Evolutionary conservation across 805 yeast species (phyloP).

Genomic region (Ogataea dorogensis): DNA sequence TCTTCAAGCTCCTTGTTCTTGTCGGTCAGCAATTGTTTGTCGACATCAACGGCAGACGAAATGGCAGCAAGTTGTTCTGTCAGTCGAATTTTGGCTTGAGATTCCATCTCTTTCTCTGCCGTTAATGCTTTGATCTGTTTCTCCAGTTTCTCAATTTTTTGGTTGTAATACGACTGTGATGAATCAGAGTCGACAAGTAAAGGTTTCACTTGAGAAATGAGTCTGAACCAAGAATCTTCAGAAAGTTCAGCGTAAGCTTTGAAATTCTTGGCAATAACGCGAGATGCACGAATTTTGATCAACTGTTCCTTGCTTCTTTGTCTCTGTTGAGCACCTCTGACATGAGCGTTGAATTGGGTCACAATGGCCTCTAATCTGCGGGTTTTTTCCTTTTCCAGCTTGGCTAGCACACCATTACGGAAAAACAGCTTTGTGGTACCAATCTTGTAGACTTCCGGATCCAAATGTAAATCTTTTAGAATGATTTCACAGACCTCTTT

Average conservation of each 20-base stretch:
- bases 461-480: conserved; percentile 60
- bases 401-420: conserved; percentile 75
- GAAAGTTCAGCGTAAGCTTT: conserved; percentile 46
- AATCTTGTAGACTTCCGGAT: conserved; percentile 55
- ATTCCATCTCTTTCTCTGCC: conserved; percentile 25
- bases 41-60: conserved; percentile 30
- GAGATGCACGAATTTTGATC: conserved; percentile 67
- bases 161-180: conserved; percentile 47
- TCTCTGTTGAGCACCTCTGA: conserved; percentile 66
- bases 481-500: conserved; percentile 71
- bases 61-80: conserved; percentile 35
- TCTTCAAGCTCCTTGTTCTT: conserved; percentile 28
- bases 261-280: conserved; percentile 63
- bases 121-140: conserved; percentile 56
- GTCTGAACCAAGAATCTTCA: conserved; percentile 74
- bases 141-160: conserved; percentile 55
- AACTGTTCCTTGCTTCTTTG: conserved; percentile 44
- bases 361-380: conserved; percentile 53
- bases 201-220: conserved; percentile 73
- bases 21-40: conserved; percentile 30
- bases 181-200: conserved; percentile 42
- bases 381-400: conserved; percentile 76
- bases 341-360: conserved; percentile 58
- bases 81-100: conserved; percentile 45
- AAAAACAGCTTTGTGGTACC: conserved; percentile 75